Percentiles rank a stretch among this genome's conserved stretches.
These are phyloP conservation scores for Xerocomus minutiporus DNA, from an alignment of 1,284 basidiomycete genomes.

Conservation along the genomic window DNA sequence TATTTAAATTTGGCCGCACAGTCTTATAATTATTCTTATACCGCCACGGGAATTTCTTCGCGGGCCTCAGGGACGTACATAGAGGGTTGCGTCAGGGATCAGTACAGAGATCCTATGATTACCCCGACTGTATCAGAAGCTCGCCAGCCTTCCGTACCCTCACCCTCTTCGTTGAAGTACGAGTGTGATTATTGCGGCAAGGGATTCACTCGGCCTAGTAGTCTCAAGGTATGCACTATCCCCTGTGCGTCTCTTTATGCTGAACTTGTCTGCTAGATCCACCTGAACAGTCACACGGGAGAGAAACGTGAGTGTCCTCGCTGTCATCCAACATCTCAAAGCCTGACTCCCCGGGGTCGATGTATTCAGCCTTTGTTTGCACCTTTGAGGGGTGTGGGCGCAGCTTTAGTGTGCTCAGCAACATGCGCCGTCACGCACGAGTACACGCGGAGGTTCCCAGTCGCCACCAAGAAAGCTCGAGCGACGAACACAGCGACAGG, in stretches of 20 bases:
- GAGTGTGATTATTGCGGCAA: conserved; percentile 76
- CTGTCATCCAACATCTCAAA: neutral
- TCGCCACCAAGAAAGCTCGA: conserved; percentile 38
- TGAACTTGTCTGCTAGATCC: conserved; percentile 50
- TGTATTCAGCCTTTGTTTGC: conserved; percentile 62
- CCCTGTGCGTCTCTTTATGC: conserved; percentile 4
- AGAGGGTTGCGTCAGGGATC: conserved; percentile 17
- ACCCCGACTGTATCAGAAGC: conserved; percentile 11
- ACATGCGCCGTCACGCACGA: conserved; percentile 80
- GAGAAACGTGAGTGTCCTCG: conserved; percentile 64
- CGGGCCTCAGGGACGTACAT: conserved; percentile 20
- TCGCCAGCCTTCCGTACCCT: conserved; percentile 21
- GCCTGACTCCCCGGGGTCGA: conserved; percentile 11
- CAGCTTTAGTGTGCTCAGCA: conserved; percentile 80
- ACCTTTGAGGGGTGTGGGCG: conserved; percentile 71
- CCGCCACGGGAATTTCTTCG: conserved; percentile 14
- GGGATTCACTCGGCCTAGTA: conserved; percentile 76
- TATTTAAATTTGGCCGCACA: conserved; percentile 24
- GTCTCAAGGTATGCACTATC: conserved; percentile 56
- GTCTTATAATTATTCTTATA: conserved; percentile 22
- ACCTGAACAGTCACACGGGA: conserved; percentile 79
- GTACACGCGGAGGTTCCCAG: conserved; percentile 50
- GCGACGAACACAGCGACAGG: conserved; percentile 43
- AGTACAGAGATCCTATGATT: conserved; percentile 18
- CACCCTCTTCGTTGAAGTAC: conserved; percentile 49